Conservation (phyloP, 768 basidiomycete species). For the Macrocybe gigantea region DNA sequence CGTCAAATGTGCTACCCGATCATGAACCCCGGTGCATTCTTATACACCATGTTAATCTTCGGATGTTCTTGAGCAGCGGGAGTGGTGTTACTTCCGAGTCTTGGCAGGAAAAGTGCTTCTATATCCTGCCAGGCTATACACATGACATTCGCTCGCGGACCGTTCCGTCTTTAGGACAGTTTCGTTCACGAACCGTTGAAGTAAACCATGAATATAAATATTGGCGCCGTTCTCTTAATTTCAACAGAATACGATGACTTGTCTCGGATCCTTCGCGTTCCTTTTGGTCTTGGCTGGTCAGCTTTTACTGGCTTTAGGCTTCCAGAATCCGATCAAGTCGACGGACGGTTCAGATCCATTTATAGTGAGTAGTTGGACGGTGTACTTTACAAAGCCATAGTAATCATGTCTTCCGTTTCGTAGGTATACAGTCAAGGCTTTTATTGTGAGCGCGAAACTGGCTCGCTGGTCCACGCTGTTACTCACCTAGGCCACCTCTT, state of each 20-base stretch:
- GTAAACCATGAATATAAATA: too few relatives aligned
- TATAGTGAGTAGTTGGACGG: conserved; percentile 12
- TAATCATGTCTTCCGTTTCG: neutral
- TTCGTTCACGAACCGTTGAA: too few relatives aligned
- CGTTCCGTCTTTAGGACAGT: too few relatives aligned
- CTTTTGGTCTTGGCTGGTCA: conserved; percentile 6
- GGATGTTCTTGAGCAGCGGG: too few relatives aligned
- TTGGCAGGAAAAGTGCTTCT: too few relatives aligned
- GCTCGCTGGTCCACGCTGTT: too few relatives aligned
- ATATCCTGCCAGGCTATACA: too few relatives aligned
- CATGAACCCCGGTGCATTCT: too few relatives aligned
- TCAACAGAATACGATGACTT: neutral
- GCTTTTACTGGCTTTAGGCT: conserved; percentile 9
- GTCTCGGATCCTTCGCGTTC: conserved; percentile 1
- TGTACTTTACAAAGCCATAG: neutral
- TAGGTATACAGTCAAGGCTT: conserved; percentile 24
- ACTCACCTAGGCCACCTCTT: neutral
- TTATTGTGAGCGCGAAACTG: conserved; percentile 13
- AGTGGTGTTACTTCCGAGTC: too few relatives aligned
- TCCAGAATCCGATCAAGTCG: conserved; percentile 21
- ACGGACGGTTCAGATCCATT: conserved; percentile 23
- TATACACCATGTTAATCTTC: too few relatives aligned
- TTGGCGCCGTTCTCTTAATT: neutral
- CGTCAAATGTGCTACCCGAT: too few relatives aligned
- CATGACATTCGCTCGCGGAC: too few relatives aligned